Evolutionary conservation across 2,329 filamentous ascomycete species (phyloP), one percentile per base, ranked within the genome.

Genomic region (Apiospora kogelbergensis): DNA sequence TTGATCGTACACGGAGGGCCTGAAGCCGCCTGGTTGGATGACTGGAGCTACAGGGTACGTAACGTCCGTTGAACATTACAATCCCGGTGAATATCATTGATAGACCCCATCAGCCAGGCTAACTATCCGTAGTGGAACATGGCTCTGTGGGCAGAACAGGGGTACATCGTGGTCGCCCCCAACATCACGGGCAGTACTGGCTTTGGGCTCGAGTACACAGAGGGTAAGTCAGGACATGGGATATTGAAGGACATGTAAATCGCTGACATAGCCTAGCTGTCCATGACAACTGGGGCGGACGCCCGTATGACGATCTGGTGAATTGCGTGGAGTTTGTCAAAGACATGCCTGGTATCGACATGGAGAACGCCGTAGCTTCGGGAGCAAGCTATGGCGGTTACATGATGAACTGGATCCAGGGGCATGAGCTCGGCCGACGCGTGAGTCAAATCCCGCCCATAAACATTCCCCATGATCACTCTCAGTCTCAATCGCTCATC

Each of bases 351-450:
- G 88, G 85, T 67, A 80, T 90, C 30, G 88, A 90, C 73, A 84
- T 82, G 15, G 76, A 78, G 10, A 84, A 86, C 7, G 86, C 85
- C 1, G 81, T 89, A 24, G 82, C 86, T 0, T 78, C 85, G 0
- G 88, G 88, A 0, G 84, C 80, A 7, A 85, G 84, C 7, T 89
- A 86, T 69, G 87, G 88, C n/a, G 88, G 86, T 11, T 89, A 88
- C 76, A 85, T 90, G 84, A 82, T 88, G 72, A 87, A 87, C 73
- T 89, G 86, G 84, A 83, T 89, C 26, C 81, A 87, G 65, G 86
- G 86, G 0, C 83, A 88, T 26, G 79, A 83, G 0, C 78, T 89
- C 1, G 86, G 83, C 13, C 83, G 84, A 57, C 84, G 77, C 68
- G 80, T 81, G 69, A 67, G 75, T 71, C 15, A 33, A 30, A 1